Evolutionary conservation across 2,329 filamentous ascomycete species (phyloP).

Genomic region (Nigrospora sphaerica): DNA sequence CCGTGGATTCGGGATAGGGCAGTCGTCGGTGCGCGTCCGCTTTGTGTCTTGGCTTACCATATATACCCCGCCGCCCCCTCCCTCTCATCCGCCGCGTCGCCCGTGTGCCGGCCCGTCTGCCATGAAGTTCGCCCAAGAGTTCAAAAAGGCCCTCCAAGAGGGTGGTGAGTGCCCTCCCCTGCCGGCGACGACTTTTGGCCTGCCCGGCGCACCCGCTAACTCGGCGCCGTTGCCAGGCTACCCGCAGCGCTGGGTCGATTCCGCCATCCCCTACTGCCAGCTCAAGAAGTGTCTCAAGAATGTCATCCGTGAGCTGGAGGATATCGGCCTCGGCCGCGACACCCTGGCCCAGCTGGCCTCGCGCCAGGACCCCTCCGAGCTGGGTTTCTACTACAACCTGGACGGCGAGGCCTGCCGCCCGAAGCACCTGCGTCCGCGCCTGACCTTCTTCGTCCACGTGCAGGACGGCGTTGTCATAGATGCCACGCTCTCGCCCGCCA

Average conservation of each 20-base stretch:
- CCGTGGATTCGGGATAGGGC: no score
- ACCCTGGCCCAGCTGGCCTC: constrained; percentile 61
- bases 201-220: neutral
- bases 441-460: constrained; percentile 63
- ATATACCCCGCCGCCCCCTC: neutral
- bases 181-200: neutral
- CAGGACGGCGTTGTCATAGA: constrained; percentile 61
- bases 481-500: constrained; percentile 59
- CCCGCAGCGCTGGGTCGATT: constrained; percentile 63
- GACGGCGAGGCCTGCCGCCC: constrained; percentile 37
- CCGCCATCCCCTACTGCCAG: constrained; percentile 75
- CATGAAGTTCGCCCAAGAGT: constrained; percentile 86
- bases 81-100: neutral
- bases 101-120: no score
- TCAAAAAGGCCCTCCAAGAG: constrained; percentile 59
- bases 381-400: constrained; percentile 45
- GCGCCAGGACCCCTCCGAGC: constrained; percentile 26
- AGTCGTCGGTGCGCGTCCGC: no score
- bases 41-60: neutral
- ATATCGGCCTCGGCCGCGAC: constrained; percentile 64
- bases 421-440: constrained; percentile 53
- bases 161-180: constrained; percentile 35
- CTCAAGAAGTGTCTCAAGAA: constrained; percentile 87
- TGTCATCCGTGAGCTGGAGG: constrained; percentile 63
- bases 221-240: constrained; percentile 42